These are phyloP conservation scores for Naganishia sp. DNA, from an alignment of 1,284 basidiomycete species.

Conservation along the genomic window DNA sequence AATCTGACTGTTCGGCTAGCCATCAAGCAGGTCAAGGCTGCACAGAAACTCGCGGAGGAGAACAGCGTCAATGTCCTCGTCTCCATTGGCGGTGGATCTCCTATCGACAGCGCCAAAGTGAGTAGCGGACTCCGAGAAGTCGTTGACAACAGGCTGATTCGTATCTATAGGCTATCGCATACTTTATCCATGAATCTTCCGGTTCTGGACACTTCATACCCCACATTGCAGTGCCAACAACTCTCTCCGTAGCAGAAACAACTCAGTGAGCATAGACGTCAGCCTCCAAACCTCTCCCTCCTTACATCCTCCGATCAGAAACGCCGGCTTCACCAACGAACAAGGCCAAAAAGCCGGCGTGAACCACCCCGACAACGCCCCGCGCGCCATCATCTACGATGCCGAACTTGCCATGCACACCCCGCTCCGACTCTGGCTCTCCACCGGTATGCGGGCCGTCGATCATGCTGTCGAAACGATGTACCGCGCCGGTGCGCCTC, in stretches of 20 bases:
- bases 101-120: conserved; percentile 70
- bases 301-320: conserved; percentile 42
- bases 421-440: conserved; percentile 75
- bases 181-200: conserved; percentile 62
- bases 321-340: conserved; percentile 74
- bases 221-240: conserved; percentile 72
- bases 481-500: conserved; percentile 63
- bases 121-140: background rate
- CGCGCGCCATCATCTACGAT: conserved; percentile 69
- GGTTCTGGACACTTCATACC: conserved; percentile 58
- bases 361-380: conserved; percentile 60
- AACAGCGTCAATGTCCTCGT: conserved; percentile 61
- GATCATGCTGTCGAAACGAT: conserved; percentile 77
- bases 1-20: conserved; percentile 17
- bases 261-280: conserved; percentile 55
- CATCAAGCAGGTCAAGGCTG: conserved; percentile 60
- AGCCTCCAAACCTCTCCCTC: background rate
- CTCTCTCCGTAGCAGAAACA: conserved; percentile 74
- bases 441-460: conserved; percentile 71
- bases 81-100: conserved; percentile 75
- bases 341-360: conserved; percentile 67
- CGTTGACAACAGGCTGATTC: background rate
- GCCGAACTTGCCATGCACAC: conserved; percentile 71
- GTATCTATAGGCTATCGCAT: conserved; percentile 58
- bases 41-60: conserved; percentile 64